Evolutionary conservation across 169 alveolate genomes (phyloP).

Genomic region (Theileria sp.): DNA sequence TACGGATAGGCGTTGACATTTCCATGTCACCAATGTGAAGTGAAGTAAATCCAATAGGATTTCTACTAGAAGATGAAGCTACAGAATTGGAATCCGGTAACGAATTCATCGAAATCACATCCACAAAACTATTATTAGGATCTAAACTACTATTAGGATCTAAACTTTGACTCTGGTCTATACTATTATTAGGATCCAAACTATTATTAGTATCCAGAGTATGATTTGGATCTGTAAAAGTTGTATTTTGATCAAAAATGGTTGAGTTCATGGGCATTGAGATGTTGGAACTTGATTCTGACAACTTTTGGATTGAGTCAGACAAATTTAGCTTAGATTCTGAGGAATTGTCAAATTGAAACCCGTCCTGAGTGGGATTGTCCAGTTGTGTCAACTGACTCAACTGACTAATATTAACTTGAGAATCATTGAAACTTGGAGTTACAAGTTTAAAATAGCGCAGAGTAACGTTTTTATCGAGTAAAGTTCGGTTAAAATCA

Average conservation of each 20-base stretch:
- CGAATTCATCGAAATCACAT: background rate
- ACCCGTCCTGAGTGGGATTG: too few relatives aligned
- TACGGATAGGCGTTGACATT: conserved; percentile 11
- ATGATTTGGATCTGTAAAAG: background rate
- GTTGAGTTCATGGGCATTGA: background rate
- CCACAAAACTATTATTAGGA: background rate
- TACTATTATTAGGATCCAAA: background rate
- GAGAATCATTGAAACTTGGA: background rate
- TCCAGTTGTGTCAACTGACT: too few relatives aligned
- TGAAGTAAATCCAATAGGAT: conserved; percentile 8
- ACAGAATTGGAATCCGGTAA: background rate
- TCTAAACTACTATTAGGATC: background rate
- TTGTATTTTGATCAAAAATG: too few relatives aligned
- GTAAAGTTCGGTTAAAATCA: background rate
- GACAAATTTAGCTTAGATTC: background rate
- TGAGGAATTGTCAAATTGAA: background rate
- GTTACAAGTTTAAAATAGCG: background rate
- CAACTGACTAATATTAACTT: too few relatives aligned
- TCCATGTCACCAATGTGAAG: conserved; percentile 19
- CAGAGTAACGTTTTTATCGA: conserved; percentile 18
- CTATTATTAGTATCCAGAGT: background rate
- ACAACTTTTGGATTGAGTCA: background rate
- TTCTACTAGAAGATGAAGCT: background rate
- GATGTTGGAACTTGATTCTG: background rate
- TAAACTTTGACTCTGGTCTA: background rate